A percentile compares a stretch with the other conserved stretches of the same genome.
phyloP scores from a whole-genome alignment of 352 stramenopile species.

The Phytophthora niederhauseri region DNA sequence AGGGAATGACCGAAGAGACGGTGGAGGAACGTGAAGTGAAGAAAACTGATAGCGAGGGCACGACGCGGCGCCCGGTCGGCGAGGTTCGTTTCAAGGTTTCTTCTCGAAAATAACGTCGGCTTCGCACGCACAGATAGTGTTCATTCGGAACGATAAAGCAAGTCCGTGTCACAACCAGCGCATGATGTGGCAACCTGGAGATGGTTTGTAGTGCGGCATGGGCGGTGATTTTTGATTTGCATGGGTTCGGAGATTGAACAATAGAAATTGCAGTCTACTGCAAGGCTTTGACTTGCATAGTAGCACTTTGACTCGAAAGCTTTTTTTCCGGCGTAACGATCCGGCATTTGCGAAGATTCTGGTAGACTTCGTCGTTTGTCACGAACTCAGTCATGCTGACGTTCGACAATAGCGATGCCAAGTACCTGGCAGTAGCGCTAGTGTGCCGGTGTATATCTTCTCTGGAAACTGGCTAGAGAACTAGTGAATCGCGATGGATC shows the following conservation, averaged over 20 bases:
- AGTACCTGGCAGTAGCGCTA: not conserved
- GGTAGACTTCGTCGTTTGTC: conserved; percentile 16
- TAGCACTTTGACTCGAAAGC: not conserved
- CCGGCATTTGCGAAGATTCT: conserved; percentile 29
- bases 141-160: conserved; percentile 20
- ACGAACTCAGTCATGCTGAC: not conserved
- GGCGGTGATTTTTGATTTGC: conserved; percentile 8
- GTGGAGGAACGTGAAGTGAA: conserved; percentile 20
- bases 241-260: conserved; percentile 2
- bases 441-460: not conserved
- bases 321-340: conserved; percentile 21
- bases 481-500: not conserved
- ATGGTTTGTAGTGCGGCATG: not conserved
- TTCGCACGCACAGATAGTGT: not conserved
- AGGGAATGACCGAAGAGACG: conserved; percentile 7
- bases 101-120: conserved; percentile 24
- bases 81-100: conserved; percentile 31
- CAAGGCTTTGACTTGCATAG: too few species aligned
- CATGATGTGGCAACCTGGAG: conserved; percentile 7
- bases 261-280: not conserved
- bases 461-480: not conserved
- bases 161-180: conserved; percentile 15
- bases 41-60: conserved; percentile 21
- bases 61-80: not conserved
- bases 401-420: conserved; percentile 10